A percentile compares a stretch with the other conserved stretches of the same genome.
Conservation (phyloP, 495 filamentous ascomycete species). For the Neurospora sp. region DNA sequence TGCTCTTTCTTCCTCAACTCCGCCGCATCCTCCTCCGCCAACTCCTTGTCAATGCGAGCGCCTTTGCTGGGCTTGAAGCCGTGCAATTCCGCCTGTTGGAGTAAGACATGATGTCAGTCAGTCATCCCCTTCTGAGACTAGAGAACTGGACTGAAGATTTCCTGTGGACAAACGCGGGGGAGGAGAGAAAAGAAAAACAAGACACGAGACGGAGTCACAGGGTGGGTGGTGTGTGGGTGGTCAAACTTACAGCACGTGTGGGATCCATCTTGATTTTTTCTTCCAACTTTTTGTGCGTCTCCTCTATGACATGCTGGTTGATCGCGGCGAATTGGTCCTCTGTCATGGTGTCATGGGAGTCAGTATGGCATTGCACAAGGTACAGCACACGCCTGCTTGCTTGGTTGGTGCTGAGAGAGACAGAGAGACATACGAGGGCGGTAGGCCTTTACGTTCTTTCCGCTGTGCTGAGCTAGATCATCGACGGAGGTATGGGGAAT, state of each 20-base stretch:
- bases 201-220: background rate
- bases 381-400: background rate
- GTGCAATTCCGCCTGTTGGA: conserved; percentile 10
- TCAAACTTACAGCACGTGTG: conserved; percentile 9
- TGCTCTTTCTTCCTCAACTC: conserved; percentile 11
- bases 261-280: conserved; percentile 17
- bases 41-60: conserved; percentile 18
- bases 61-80: conserved; percentile 15
- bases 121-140: background rate
- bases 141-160: background rate
- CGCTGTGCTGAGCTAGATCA: conserved; percentile 6
- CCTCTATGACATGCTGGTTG: conserved; percentile 4
- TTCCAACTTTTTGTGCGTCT: conserved; percentile 3
- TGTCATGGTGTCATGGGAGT: background rate
- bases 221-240: background rate
- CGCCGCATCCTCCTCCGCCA: conserved; percentile 14
- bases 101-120: background rate
- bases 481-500: conserved; percentile 9
- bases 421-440: conserved; percentile 9
- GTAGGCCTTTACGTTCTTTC: conserved; percentile 17
- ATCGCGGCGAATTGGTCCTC: conserved; percentile 9
- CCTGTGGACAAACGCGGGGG: background rate
- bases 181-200: background rate
- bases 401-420: background rate
- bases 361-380: background rate